Conservation (phyloP, 192 early-diverging fungal species). For the Coemansia sp. region DNA sequence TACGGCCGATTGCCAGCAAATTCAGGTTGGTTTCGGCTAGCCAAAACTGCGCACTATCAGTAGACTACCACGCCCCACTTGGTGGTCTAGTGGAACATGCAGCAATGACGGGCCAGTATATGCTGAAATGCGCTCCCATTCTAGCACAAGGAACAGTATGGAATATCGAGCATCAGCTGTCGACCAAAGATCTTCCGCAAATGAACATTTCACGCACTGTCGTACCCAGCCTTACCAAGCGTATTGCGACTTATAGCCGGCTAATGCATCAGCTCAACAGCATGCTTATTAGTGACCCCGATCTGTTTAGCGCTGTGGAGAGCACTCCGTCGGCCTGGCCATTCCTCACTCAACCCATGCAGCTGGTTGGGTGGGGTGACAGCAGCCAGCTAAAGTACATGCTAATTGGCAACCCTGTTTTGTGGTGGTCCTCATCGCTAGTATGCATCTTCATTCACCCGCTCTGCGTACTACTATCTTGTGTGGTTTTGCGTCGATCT, state of each 20-base stretch:
- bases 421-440: slow-evolving; percentile 79
- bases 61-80: slow-evolving; percentile 9
- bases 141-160: slow-evolving; percentile 64
- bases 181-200: slow-evolving; percentile 66
- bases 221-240: slow-evolving; percentile 65
- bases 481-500: slow-evolving; percentile 12
- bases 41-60: slow-evolving; percentile 64
- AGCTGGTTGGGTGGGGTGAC: slow-evolving; percentile 84
- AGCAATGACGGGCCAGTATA: background rate
- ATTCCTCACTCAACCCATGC: slow-evolving; percentile 72
- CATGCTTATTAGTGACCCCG: slow-evolving; percentile 85
- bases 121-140: background rate
- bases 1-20: slow-evolving; percentile 67
- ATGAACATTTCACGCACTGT: slow-evolving; percentile 57
- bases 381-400: slow-evolving; percentile 83
- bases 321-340: slow-evolving; percentile 88
- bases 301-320: slow-evolving; percentile 78
- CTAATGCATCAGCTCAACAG: slow-evolving; percentile 97
- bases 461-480: background rate
- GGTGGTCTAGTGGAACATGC: background rate
- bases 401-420: slow-evolving; percentile 84
- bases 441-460: slow-evolving; percentile 34
- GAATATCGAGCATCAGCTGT: slow-evolving; percentile 88
- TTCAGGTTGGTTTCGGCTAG: slow-evolving; percentile 73
- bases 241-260: slow-evolving; percentile 85